Conservation (phyloP, 768 basidiomycete genomes). For the Psilocybe azurescens region DNA sequence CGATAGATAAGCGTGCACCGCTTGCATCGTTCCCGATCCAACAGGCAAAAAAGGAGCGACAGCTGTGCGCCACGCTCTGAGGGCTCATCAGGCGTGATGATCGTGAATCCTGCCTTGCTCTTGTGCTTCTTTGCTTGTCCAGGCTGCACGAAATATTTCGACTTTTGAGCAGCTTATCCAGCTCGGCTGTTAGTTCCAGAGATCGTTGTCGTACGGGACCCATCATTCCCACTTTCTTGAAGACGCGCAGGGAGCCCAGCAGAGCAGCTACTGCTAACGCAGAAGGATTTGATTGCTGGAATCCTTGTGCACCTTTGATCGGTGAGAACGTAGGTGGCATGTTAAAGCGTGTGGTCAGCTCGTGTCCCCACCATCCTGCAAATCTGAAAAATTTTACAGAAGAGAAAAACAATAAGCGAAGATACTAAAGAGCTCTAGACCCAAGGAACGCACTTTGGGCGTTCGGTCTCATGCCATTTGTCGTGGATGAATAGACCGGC, state of each 20-base stretch:
- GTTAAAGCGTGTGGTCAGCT: slow-evolving; percentile 82
- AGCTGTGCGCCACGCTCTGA: slow-evolving; percentile 84
- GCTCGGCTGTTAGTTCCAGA: slow-evolving; percentile 66
- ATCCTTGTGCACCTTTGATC: slow-evolving; percentile 90
- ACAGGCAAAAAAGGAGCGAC: slow-evolving; percentile 76
- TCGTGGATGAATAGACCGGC: slow-evolving; percentile 92
- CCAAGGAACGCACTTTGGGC: slow-evolving; percentile 61
- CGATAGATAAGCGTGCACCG: slow-evolving; percentile 63
- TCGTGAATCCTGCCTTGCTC: slow-evolving; percentile 70
- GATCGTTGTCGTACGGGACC: slow-evolving; percentile 70
- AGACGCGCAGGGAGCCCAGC: slow-evolving; percentile 81
- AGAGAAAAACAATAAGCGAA: slow-evolving; percentile 5
- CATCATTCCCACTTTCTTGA: slow-evolving; percentile 83
- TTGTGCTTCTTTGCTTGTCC: slow-evolving; percentile 32
- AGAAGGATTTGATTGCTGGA: slow-evolving; percentile 95
- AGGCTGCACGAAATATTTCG: slow-evolving; percentile 55
- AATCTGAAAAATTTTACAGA: slow-evolving; percentile 52
- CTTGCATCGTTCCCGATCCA: slow-evolving; percentile 70
- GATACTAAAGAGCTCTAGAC: slow-evolving; percentile 7
- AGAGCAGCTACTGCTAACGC: slow-evolving; percentile 81
- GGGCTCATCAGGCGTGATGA: slow-evolving; percentile 82
- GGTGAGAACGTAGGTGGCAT: slow-evolving; percentile 89
- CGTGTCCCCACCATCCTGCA: slow-evolving; percentile 99
- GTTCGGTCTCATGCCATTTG: slow-evolving; percentile 69
- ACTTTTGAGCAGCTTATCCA: slow-evolving; percentile 70